Conservation (phyloP, 257 asterid genomes). For the Gentiana macrophylla region DNA sequence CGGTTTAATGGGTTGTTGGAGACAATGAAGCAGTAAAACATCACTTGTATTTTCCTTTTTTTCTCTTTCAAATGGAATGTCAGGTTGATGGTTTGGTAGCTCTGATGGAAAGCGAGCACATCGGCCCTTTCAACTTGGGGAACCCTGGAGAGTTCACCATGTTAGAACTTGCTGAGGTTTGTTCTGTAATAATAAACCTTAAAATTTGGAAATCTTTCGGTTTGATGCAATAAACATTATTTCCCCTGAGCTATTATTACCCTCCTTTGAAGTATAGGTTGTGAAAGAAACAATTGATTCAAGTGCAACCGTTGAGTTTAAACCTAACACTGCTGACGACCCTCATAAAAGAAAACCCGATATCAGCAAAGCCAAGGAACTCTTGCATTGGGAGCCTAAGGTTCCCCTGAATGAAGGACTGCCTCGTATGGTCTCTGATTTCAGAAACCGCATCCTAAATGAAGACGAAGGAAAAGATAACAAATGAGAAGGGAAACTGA, state of each 20-base stretch:
- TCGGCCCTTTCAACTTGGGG: constrained; percentile 49
- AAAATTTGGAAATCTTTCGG: neutral
- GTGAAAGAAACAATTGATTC: constrained; percentile 91
- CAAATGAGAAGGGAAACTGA: constrained; percentile 8
- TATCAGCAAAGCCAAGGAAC: constrained; percentile 82
- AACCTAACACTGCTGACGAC: constrained; percentile 88
- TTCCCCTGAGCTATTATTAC: neutral
- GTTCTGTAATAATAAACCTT: constrained; percentile 2
- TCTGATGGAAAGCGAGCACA: constrained; percentile 42
- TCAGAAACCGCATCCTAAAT: constrained; percentile 83
- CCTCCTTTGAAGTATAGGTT: constrained; percentile 34
- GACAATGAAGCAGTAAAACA: neutral
- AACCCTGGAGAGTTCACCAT: constrained; percentile 49
- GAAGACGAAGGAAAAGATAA: constrained; percentile 95
- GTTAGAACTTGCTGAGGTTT: constrained; percentile 43
- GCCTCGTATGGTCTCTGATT: constrained; percentile 82
- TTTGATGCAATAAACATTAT: neutral
- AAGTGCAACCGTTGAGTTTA: constrained; percentile 72
- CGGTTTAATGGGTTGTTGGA: neutral
- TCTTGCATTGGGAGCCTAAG: constrained; percentile 94
- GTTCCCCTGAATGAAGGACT: constrained; percentile 68
- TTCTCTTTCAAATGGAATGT: neutral
- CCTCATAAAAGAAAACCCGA: constrained; percentile 99
- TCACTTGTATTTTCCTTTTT: neutral
- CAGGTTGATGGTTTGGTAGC: constrained; percentile 44